phyloP scores from a whole-genome alignment of 805 yeast species.

The Wickerhamomyces ciferrii region DNA sequence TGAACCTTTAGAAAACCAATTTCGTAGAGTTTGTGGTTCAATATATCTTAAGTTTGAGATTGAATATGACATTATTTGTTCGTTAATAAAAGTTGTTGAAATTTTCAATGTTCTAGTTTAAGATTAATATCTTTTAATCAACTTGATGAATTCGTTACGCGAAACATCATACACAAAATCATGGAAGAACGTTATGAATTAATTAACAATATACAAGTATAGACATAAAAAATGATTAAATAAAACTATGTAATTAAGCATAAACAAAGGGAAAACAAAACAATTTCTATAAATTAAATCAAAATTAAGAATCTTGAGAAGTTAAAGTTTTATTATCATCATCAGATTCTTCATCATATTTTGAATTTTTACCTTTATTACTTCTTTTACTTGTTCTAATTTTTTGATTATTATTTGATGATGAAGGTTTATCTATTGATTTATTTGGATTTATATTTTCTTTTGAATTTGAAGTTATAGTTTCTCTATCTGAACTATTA shows the following conservation, averaged over 20 bases:
- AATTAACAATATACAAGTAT: no score
- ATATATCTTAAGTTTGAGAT: conserved; percentile 42
- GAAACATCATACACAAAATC: background rate
- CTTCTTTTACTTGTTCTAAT: conserved; percentile 1
- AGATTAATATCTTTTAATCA: no score
- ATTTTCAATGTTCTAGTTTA: no score
- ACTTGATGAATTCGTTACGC: background rate
- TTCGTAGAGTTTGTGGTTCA: conserved; percentile 36
- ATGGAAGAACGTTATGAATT: no score
- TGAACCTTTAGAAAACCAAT: conserved; percentile 39
- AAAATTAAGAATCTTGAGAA: conserved; percentile 1
- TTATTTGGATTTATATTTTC: background rate
- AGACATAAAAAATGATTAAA: background rate
- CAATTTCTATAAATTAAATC: background rate
- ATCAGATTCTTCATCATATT: background rate
- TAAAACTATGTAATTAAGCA: background rate
- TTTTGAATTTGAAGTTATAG: background rate
- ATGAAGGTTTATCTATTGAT: background rate
- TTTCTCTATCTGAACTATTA: background rate
- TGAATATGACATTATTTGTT: conserved; percentile 18
- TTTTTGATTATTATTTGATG: conserved; percentile 3
- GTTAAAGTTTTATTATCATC: conserved; percentile 10
- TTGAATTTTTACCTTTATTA: background rate
- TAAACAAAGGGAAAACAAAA: background rate
- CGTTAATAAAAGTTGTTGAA: no score